Evolutionary conservation across 495 filamentous ascomycete genomes (phyloP), one percentile per base, ranked within the genome.

Genomic region (Hypoxylon crocopeplum): DNA sequence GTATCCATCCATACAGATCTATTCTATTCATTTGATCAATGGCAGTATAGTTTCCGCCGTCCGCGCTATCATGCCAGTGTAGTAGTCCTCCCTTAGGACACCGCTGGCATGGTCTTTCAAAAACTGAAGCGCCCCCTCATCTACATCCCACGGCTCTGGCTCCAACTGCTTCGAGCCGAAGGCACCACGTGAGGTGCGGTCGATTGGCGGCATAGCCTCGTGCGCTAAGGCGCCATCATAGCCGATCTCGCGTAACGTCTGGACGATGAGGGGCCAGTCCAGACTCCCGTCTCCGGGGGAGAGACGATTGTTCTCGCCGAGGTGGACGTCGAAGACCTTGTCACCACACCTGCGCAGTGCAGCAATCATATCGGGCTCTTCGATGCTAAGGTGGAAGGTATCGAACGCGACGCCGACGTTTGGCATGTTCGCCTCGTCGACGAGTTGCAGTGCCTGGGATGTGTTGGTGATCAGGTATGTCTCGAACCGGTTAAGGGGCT

Each of bases 401-500:
- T 70, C 65, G 20, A 66, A 70, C 2, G 61, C 66, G 40, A 70
- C 46, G 1, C 68, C 68, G 15, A 68, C 38, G 33, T 64, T 56
- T 21, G 55, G 46, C 24, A 55, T 20, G 16, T 55, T 50, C 7
- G 50, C 65, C 24, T 62, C 62, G 4, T 68, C 44, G 25, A 64
- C 56, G 5, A 69, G 53, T 24, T 59, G 52, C 11, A 70, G 45
- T 15, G 57, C 46, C 25, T 69, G 65, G 12, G 67, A 64, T 12
- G 32, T 60, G 7, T 64, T 59, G 32, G 59, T 69, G 15, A 69
- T 44, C 24, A 70, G 38, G 32, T 68, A 66, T 11, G 67, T 68
- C 48, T 70, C 65, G 41, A 70, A 68, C 19, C 65, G 47, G 41
- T 70, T 70, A 17, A 70, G 53, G 13, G 67, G 67, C 29, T 70